Evolutionary conservation across 2,329 filamentous ascomycete species (phyloP).

Genomic region (Tricladium varicosporioides): DNA sequence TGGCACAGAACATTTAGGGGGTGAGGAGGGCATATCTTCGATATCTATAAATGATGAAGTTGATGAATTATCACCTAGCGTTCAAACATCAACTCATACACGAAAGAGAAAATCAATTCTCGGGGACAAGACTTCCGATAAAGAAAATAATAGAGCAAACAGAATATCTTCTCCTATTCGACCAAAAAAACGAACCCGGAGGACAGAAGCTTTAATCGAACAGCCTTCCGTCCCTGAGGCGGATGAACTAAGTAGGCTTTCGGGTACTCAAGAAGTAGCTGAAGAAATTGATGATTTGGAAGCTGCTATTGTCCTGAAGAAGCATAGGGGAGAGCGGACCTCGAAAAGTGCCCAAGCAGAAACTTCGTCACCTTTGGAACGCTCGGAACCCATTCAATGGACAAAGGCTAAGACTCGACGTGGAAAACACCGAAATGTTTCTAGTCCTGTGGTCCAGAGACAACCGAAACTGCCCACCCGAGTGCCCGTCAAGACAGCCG

Average conservation of each 20-base stretch:
- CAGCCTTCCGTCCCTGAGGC: not conserved
- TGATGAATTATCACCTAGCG: conserved; percentile 34
- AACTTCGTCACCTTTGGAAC: conserved; percentile 39
- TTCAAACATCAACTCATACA: conserved; percentile 5
- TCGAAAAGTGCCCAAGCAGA: conserved; percentile 19
- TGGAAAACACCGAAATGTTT: conserved; percentile 8
- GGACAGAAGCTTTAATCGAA: not conserved
- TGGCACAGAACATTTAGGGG: not conserved
- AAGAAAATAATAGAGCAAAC: too few species aligned
- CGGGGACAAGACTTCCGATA: conserved; percentile 4
- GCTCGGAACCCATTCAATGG: conserved; percentile 36
- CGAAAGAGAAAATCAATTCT: conserved; percentile 15
- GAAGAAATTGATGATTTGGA: conserved; percentile 36
- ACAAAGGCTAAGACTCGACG: conserved; percentile 14
- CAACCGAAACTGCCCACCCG: conserved; percentile 18
- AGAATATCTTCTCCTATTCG: not conserved
- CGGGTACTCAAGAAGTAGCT: conserved; percentile 30
- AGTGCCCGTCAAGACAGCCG: conserved; percentile 30
- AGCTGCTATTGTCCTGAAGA: conserved; percentile 34
- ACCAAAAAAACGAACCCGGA: not conserved
- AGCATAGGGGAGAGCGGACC: conserved; percentile 39
- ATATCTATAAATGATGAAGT: conserved; percentile 14
- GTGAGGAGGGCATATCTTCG: not conserved
- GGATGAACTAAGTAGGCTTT: conserved; percentile 35
- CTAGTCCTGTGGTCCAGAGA: conserved; percentile 23